A percentile compares a stretch with the other conserved stretches of the same genome.
phyloP scores from a whole-genome alignment of 2,329 filamentous ascomycete species.

The Alternaria postmessia region DNA sequence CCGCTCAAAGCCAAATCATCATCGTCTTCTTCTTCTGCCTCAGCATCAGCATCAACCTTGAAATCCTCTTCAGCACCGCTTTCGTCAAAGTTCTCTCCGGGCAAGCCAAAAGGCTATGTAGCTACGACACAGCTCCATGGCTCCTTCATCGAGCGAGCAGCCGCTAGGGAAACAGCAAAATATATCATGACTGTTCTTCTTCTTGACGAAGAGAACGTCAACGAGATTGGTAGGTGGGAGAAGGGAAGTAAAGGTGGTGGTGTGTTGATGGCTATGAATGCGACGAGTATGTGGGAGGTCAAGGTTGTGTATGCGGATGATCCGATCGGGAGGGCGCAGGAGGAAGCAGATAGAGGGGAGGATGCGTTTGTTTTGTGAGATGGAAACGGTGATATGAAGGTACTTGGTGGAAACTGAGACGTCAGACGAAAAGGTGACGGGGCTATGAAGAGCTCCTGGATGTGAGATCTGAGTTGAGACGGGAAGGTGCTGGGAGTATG shows the following conservation, averaged over 20 bases:
- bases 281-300: constrained; percentile 27
- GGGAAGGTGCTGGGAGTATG: neutral
- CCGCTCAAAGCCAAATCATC: neutral
- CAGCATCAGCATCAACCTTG: neutral
- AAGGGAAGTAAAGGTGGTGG: constrained; percentile 14
- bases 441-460: neutral
- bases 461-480: neutral
- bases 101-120: constrained; percentile 12
- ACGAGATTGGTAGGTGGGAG: constrained; percentile 20
- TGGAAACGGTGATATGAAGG: neutral
- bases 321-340: constrained; percentile 21
- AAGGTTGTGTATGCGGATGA: constrained; percentile 30
- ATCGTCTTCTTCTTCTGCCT: neutral
- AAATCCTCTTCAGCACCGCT: neutral
- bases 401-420: neutral
- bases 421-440: neutral
- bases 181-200: constrained; percentile 24
- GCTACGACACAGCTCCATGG: constrained; percentile 12
- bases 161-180: constrained; percentile 20
- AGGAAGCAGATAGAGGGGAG: constrained; percentile 9
- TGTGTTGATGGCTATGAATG: constrained; percentile 27
- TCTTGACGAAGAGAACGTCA: constrained; percentile 7
- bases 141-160: constrained; percentile 8
- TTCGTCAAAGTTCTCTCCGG: neutral
- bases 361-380: constrained; percentile 3